Conservation (phyloP, 2,329 filamentous ascomycete genomes). For the Colletotrichum agaves region DNA sequence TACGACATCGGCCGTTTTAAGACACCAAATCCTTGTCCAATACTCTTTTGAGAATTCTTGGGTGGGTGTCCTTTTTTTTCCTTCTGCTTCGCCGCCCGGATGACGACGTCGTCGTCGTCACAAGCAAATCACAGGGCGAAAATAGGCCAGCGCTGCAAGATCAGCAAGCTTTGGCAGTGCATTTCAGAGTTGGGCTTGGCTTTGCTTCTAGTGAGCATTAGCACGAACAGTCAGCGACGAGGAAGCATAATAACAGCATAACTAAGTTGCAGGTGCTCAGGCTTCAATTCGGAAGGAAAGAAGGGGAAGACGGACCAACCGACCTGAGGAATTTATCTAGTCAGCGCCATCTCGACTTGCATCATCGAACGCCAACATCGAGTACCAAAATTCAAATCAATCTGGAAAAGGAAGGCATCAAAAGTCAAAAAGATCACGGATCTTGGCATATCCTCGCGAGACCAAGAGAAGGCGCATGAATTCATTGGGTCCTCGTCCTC, state of each 20-base stretch:
- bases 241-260: conserved; percentile 16
- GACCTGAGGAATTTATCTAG: background rate
- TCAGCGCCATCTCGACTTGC: background rate
- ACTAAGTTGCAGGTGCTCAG: background rate
- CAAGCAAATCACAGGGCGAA: background rate
- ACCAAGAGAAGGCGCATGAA: background rate
- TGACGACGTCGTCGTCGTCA: background rate
- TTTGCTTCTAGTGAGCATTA: background rate
- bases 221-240: conserved; percentile 17
- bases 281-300: background rate
- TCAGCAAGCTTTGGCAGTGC: conserved; percentile 11
- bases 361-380: too few relatives aligned
- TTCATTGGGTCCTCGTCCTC: conserved; percentile 6
- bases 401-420: background rate
- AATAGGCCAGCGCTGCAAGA: background rate
- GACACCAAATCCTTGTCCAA: background rate
- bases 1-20: conserved; percentile 12
- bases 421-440: too few relatives aligned
- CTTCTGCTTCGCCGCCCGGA: background rate
- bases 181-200: background rate
- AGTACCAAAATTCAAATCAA: background rate
- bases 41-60: background rate
- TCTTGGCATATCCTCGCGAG: background rate
- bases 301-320: too few relatives aligned
- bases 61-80: too few relatives aligned